Conservation (phyloP, 2,329 filamentous ascomycete genomes). For the Pestalotiopsis sp. region DNA sequence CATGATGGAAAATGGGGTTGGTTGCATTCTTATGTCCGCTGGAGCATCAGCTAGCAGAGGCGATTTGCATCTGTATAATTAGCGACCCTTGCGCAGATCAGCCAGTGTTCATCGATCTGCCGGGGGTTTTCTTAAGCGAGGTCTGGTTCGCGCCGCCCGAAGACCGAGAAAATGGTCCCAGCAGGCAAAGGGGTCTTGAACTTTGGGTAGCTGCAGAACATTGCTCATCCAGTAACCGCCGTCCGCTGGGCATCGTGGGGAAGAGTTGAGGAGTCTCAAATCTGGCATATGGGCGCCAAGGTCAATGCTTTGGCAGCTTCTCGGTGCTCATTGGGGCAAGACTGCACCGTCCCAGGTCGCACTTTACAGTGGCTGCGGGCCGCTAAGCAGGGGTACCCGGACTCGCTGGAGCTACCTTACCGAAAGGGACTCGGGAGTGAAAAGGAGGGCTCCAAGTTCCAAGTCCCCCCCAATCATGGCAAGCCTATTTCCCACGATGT, state of each 20-base stretch:
- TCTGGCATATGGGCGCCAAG: constrained; percentile 1
- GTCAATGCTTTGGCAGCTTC: background rate
- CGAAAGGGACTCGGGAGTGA: background rate
- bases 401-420: background rate
- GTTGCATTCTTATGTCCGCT: background rate
- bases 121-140: background rate
- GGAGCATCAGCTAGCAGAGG: background rate
- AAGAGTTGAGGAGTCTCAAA: background rate
- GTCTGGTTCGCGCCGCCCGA: background rate
- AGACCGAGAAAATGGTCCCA: background rate
- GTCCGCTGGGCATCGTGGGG: background rate
- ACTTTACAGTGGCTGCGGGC: background rate
- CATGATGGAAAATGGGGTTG: background rate
- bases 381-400: background rate
- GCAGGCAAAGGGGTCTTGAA: background rate
- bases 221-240: constrained; percentile 4
- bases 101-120: background rate
- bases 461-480: background rate
- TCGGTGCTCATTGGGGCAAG: constrained; percentile 8
- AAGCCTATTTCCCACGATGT: background rate
- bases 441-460: background rate
- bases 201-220: background rate
- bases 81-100: background rate
- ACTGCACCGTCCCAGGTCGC: background rate
- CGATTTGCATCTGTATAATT: background rate